Evolutionary conservation across 768 basidiomycete genomes (phyloP).

Genomic region (Flagelloscypha sp.): DNA sequence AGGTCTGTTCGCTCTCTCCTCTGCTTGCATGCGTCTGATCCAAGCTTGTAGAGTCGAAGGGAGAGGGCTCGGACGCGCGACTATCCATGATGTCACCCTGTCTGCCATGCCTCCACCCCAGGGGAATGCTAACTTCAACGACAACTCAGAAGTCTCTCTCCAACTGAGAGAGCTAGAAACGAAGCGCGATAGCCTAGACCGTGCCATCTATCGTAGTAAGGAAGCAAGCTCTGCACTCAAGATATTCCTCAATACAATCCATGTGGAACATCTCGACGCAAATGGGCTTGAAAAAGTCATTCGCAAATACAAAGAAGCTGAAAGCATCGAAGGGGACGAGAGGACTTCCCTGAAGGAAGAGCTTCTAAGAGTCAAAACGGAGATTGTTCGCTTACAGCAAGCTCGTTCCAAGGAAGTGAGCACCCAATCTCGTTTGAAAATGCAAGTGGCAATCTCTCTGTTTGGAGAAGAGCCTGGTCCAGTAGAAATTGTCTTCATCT

Average conservation of each 20-base stretch:
- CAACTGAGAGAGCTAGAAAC: constrained; percentile 16
- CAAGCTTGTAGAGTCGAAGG: constrained; percentile 31
- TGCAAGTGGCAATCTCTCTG: constrained; percentile 25
- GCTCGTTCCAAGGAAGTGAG: no score
- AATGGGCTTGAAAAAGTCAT: no score
- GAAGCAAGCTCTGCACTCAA: constrained; percentile 22
- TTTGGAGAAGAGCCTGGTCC: constrained; percentile 29
- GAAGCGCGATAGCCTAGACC: constrained; percentile 18
- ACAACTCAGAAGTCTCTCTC: constrained; percentile 20
- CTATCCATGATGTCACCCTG: constrained; percentile 37
- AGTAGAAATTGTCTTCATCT: constrained; percentile 29
- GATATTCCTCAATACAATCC: constrained; percentile 27
- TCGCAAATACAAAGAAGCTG: no score
- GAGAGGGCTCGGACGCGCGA: constrained; percentile 32
- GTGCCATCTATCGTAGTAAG: constrained; percentile 23
- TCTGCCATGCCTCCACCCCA: constrained; percentile 15
- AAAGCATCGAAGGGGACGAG: no score
- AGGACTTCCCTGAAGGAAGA: no score
- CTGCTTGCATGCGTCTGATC: neutral
- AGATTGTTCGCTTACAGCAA: no score
- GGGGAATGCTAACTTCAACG: constrained; percentile 6
- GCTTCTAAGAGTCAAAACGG: no score
- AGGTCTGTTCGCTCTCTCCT: constrained; percentile 18
- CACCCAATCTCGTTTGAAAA: no score
- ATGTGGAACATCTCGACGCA: constrained; percentile 21